Conservation (phyloP, 345 rosid genomes). For the Streptanthus diversifolius region DNA sequence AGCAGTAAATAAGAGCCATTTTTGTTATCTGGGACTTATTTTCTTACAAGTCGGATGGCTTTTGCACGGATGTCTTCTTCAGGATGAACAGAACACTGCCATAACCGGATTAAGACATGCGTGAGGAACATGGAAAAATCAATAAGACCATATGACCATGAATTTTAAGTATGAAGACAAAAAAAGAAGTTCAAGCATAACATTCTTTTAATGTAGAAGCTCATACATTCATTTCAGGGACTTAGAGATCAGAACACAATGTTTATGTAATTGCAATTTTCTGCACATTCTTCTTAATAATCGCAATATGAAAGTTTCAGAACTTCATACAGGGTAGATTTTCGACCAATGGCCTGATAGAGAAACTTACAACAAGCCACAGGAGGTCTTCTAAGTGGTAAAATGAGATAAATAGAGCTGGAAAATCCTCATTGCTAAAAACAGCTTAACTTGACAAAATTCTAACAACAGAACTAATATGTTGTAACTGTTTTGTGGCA, state of each 20-base stretch:
- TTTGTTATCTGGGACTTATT: slow-evolving; percentile 7
- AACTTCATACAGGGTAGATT: neutral
- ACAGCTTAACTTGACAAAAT: slow-evolving; percentile 3
- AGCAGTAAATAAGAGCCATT: slow-evolving; percentile 14
- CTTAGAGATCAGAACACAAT: slow-evolving; percentile 1
- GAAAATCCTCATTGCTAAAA: neutral
- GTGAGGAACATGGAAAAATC: slow-evolving; percentile 27
- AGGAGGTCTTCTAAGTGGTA: neutral
- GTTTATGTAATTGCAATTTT: neutral
- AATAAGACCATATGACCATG: slow-evolving; percentile 1
- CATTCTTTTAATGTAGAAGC: neutral
- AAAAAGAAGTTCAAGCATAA: neutral
- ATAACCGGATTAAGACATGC: slow-evolving; percentile 27
- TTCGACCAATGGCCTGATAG: neutral
- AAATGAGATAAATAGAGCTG: neutral
- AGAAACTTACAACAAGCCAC: slow-evolving; percentile 2
- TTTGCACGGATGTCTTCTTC: slow-evolving; percentile 91
- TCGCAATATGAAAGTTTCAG: neutral
- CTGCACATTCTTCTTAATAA: neutral
- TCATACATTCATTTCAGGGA: slow-evolving; percentile 1
- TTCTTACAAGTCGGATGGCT: slow-evolving; percentile 87
- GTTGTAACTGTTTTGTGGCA: neutral
- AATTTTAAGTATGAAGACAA: neutral
- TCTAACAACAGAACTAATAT: slow-evolving; percentile 1
- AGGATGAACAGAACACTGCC: slow-evolving; percentile 90